These are phyloP conservation scores for Microsporum audouinii DNA, from an alignment of 2,329 filamentous ascomycete genomes.

Conservation along the genomic window DNA sequence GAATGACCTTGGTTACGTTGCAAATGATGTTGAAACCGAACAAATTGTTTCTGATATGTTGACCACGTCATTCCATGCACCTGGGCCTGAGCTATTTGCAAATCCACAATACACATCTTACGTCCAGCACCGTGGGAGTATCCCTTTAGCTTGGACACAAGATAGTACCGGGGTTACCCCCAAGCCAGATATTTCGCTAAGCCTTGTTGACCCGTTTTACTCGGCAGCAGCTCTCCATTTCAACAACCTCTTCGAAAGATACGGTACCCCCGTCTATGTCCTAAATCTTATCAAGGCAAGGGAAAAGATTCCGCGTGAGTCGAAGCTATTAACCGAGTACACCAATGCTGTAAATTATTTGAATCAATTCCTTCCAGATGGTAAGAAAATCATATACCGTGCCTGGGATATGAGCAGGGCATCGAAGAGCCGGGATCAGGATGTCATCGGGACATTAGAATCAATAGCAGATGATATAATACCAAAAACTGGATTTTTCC, in stretches of 20 bases:
- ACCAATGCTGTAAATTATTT: conserved; percentile 80
- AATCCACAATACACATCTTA: conserved; percentile 93
- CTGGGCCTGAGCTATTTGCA: conserved; percentile 71
- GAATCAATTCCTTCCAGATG: conserved; percentile 78
- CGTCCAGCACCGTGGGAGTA: conserved; percentile 91
- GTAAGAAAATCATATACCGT: conserved; percentile 81
- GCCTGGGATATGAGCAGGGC: conserved; percentile 98
- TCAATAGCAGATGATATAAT: conserved; percentile 80
- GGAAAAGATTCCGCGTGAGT: conserved; percentile 80
- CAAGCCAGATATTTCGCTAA: conserved; percentile 91
- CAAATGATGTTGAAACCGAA: conserved; percentile 97
- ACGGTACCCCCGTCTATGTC: conserved; percentile 83
- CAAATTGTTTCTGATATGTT: conserved; percentile 93
- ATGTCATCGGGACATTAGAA: conserved; percentile 88
- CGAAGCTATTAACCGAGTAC: conserved; percentile 78
- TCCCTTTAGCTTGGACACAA: conserved; percentile 94
- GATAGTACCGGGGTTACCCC: conserved; percentile 90
- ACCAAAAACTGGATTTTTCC: conserved; percentile 80
- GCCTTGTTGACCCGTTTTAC: conserved; percentile 93
- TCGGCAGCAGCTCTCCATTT: conserved; percentile 88
- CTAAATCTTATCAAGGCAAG: conserved; percentile 83
- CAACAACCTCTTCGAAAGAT: conserved; percentile 84
- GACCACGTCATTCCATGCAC: conserved; percentile 90
- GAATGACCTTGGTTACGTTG: conserved; percentile 90
- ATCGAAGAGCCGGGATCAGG: conserved; percentile 79